Percentiles rank a stretch among this genome's conserved stretches.
These are phyloP conservation scores for Fusarium paranaense DNA, from an alignment of 2,329 filamentous ascomycete genomes.

Conservation along the genomic window DNA sequence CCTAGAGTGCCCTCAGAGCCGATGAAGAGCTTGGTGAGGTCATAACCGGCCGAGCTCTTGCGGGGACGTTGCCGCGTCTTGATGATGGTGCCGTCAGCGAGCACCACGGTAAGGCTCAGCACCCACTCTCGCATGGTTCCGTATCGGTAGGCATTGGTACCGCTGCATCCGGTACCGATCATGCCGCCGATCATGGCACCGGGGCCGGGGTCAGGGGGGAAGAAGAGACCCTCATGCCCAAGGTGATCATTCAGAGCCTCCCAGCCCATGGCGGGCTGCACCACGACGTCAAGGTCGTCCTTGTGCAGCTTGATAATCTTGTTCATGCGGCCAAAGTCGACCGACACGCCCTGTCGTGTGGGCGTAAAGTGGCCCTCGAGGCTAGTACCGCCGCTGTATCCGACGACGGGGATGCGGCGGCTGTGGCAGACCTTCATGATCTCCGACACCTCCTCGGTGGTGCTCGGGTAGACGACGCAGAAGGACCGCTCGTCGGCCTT, in stretches of 20 bases:
- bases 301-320: constrained; percentile 81
- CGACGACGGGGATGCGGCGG: constrained; percentile 85
- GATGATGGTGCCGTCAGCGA: constrained; percentile 90
- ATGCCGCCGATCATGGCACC: constrained; percentile 94
- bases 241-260: constrained; percentile 85
- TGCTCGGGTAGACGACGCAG: constrained; percentile 80
- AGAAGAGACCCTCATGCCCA: constrained; percentile 81
- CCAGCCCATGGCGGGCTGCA: constrained; percentile 88
- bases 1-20: constrained; percentile 93
- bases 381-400: constrained; percentile 88
- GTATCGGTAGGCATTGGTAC: constrained; percentile 92
- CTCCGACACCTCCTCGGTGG: constrained; percentile 84
- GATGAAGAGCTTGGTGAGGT: constrained; percentile 89
- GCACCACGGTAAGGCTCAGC: constrained; percentile 84
- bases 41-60: constrained; percentile 92
- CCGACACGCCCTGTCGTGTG: constrained; percentile 83
- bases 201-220: constrained; percentile 90
- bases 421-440: constrained; percentile 91
- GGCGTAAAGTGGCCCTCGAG: constrained; percentile 90
- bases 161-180: constrained; percentile 79
- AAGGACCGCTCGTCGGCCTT: constrained; percentile 66
- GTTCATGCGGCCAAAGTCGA: constrained; percentile 90
- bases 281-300: constrained; percentile 80
- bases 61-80: constrained; percentile 89
- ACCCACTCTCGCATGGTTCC: constrained; percentile 98